Base-by-base conservation (phyloP, 768 basidiomycete genomes). In the Tulasnella sp. region DNA sequence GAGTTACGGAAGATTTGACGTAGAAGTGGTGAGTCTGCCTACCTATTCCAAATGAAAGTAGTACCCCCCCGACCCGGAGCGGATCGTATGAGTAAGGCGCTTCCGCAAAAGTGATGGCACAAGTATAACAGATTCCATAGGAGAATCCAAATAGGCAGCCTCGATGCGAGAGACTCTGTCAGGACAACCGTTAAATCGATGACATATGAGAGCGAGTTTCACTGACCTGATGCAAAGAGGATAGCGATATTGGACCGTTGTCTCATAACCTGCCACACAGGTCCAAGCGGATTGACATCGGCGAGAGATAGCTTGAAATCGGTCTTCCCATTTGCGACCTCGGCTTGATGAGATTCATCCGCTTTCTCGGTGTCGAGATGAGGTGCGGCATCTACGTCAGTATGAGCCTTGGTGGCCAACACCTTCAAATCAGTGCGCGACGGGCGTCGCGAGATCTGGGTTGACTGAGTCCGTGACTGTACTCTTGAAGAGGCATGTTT, bases 211-310 rank as follows among this genome's bases (percentile, higher is more conserved):
- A n/a, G n/a, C n/a, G n/a, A n/a, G n/a, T n/a, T n/a, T n/a, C n/a
- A 61, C 77, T 43, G 60, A 84, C 86, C 84, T 38, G 86, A 88
- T 27, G 83, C 75, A 56, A 80, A 61, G 3, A 91, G 72, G 56
- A 85, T 82, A 1, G 77, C 69, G 7, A 86, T 51, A 62, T 94
- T 96, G 65, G 88, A 86, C 51, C 71, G 75, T 41, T 81, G 75
- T 15, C 76, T 74, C 23, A 90, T 63, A 24, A 89, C 78, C 29
- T 74, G 67, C 53, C 72, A 68, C 50, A 90, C 76, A 1, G 86
- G 85, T 49, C 75, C 76, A 51, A 87, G 67, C 0, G 88, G 87
- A 67, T 88, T 89, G n/a, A 91, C 75, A 64, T 91, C 88, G 60
- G 69, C 76, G 3, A 89, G 63, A 5, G 83, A 78, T 34, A 88